These are phyloP conservation scores for Xylaria grammica DNA, from an alignment of 495 filamentous ascomycete genomes.

Conservation along the genomic window DNA sequence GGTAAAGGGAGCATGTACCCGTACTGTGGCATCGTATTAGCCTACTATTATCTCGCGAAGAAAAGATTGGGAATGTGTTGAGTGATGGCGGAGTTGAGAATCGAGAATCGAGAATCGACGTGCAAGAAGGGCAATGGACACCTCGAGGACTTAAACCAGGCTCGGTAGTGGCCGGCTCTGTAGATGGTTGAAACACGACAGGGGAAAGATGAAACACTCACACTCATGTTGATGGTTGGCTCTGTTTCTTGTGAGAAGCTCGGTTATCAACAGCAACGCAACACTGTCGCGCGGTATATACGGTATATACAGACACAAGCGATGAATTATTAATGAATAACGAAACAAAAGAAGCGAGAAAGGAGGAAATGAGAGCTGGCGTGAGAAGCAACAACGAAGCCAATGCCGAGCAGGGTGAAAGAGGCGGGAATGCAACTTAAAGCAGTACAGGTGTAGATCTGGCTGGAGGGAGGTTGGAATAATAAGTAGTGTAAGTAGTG, in stretches of 20 bases:
- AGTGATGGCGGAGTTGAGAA: slow-evolving; percentile 7
- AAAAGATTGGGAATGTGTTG: slow-evolving; percentile 13
- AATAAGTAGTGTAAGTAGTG: not conserved
- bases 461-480: slow-evolving; percentile 9
- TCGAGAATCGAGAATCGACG: not conserved
- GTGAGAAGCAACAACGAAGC: not conserved
- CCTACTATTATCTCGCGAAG: slow-evolving; percentile 20
- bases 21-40: slow-evolving; percentile 50
- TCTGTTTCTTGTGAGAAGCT: slow-evolving; percentile 9
- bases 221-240: slow-evolving; percentile 48
- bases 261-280: slow-evolving; percentile 43
- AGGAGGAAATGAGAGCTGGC: slow-evolving; percentile 41
- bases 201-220: slow-evolving; percentile 45
- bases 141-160: slow-evolving; percentile 14
- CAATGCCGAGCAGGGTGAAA: not conserved
- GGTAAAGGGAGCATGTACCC: slow-evolving; percentile 36
- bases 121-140: slow-evolving; percentile 3
- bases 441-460: not conserved
- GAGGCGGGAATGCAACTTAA: no score
- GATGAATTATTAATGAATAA: slow-evolving; percentile 29
- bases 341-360: slow-evolving; percentile 27
- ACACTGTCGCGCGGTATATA: slow-evolving; percentile 25
- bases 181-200: slow-evolving; percentile 31
- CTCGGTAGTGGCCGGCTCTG: slow-evolving; percentile 2
- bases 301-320: no score